A percentile compares a stretch with the other conserved stretches of the same genome.
These are phyloP conservation scores for Monosporascus sp. DNA, from an alignment of 2,329 filamentous ascomycete species.

Conservation along the genomic window DNA sequence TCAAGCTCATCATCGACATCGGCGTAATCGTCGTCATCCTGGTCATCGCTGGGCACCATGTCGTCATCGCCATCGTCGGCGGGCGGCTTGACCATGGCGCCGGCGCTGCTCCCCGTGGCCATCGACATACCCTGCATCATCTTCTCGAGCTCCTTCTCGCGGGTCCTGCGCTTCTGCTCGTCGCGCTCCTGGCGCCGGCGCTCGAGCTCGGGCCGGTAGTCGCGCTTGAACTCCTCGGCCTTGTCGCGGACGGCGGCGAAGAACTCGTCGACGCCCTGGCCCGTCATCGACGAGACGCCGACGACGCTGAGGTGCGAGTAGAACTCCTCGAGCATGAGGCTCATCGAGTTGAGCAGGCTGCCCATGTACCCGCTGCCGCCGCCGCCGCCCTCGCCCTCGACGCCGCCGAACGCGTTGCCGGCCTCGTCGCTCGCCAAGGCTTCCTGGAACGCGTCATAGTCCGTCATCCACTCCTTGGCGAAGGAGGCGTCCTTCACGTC, in stretches of 20 bases:
- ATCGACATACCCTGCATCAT: conserved; percentile 89
- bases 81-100: conserved; percentile 31
- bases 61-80: conserved; percentile 45
- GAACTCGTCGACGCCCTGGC: conserved; percentile 87
- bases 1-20: conserved; percentile 55
- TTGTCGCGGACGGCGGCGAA: conserved; percentile 86
- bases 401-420: conserved; percentile 67
- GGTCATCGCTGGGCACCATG: conserved; percentile 44
- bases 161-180: conserved; percentile 62
- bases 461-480: conserved; percentile 98
- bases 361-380: conserved; percentile 82
- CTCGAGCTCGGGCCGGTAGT: conserved; percentile 91
- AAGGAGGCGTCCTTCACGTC: conserved; percentile 89
- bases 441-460: conserved; percentile 92
- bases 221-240: conserved; percentile 77
- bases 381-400: conserved; percentile 65
- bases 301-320: conserved; percentile 92
- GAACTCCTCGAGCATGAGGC: conserved; percentile 93
- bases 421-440: conserved; percentile 79
- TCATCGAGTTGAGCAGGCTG: conserved; percentile 94
- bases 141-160: conserved; percentile 80
- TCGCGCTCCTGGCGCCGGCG: conserved; percentile 70
- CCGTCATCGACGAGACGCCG: conserved; percentile 87
- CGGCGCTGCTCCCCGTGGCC: conserved; percentile 22
- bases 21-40: conserved; percentile 54